Evolutionary conservation across 2,329 filamentous ascomycete genomes (phyloP), one percentile per base, ranked within the genome.

Genomic region (Sporothrix luriei): DNA sequence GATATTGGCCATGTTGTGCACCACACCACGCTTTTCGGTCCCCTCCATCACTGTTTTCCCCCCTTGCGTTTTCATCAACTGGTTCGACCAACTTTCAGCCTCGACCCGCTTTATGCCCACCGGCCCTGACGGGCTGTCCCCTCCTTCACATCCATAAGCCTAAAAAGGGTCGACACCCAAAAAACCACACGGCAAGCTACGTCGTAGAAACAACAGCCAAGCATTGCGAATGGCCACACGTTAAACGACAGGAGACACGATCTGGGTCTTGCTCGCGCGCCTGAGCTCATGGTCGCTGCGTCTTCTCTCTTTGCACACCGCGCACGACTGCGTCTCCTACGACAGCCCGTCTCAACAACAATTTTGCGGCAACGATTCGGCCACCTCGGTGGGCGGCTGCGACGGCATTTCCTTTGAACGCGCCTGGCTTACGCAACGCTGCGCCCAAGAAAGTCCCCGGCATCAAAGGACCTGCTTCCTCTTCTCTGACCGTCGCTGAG

Each of bases 91-190:
- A 16, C 21, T 21, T 69, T 71, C 70, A 71, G 70, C 70, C 67
- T 69, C 66, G 70, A 71, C 70, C 70, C 70, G 70, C 70, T 71
- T 71, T 67, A 66, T 66, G 61, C 61, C 66, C 65, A 68, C 65
- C n/a, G n/a, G 21, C 68, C 33, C 48, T 43, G 49, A n/a, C 49
- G 49, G 19, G 10, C 61, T 62, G 62, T 49, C 61, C 40, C 68
- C 52, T 70, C 68, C 65, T 21, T 29, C 38, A n/a, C 11, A 68
- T 65, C 66, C 65, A 70, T 70, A 43, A 59, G 29, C 57, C 66
- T 26, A 65, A 68, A 49, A 67, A 68, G 69, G 59, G 33, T 38
- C 49, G 33, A 51, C 64, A 64, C 48, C 38, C 11, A 51, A 66
- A 62, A 61, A 66, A 62, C 54, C 52, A 40, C 24, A 64, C 21